Conservation (phyloP, 176 grass and related monocot species). For the Pontederia crassipes region DNA sequence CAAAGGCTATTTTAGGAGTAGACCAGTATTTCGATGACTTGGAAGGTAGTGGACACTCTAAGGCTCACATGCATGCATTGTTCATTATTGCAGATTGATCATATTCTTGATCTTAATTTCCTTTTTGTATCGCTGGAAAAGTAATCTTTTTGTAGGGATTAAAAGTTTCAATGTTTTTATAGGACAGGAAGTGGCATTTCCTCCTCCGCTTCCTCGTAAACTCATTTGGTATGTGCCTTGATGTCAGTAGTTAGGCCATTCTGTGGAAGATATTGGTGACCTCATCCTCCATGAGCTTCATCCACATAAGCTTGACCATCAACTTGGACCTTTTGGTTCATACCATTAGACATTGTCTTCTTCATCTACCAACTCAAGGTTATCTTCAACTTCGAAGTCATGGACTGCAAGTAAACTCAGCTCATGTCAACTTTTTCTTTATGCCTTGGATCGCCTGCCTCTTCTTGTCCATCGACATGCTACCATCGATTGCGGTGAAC, state of each 20-base stretch:
- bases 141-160: constrained; percentile 42
- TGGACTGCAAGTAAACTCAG: constrained; percentile 80
- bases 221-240: constrained; percentile 79
- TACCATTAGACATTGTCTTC: constrained; percentile 35
- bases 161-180: constrained; percentile 61
- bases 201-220: constrained; percentile 88
- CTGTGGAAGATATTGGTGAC: constrained; percentile 75
- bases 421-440: constrained; percentile 99
- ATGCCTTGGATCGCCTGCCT: constrained; percentile 91
- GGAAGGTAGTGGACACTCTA: too few species aligned
- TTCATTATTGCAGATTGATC: too few species aligned
- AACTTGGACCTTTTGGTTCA: constrained; percentile 85
- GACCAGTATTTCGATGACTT: too few species aligned
- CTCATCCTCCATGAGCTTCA: constrained; percentile 59
- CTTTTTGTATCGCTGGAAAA: too few species aligned
- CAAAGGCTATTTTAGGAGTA: too few species aligned
- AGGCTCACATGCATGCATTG: too few species aligned
- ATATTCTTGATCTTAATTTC: too few species aligned
- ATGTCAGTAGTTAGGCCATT: constrained; percentile 84
- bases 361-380: constrained; percentile 59
- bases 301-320: constrained; percentile 48
- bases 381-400: constrained; percentile 72
- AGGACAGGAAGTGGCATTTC: constrained; percentile 90
- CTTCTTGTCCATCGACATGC: constrained; percentile 70
- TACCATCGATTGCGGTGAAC: constrained; percentile 15